These are phyloP conservation scores for Phyllosticta citribraziliensis DNA, from an alignment of 2,329 filamentous ascomycete genomes.

Conservation along the genomic window DNA sequence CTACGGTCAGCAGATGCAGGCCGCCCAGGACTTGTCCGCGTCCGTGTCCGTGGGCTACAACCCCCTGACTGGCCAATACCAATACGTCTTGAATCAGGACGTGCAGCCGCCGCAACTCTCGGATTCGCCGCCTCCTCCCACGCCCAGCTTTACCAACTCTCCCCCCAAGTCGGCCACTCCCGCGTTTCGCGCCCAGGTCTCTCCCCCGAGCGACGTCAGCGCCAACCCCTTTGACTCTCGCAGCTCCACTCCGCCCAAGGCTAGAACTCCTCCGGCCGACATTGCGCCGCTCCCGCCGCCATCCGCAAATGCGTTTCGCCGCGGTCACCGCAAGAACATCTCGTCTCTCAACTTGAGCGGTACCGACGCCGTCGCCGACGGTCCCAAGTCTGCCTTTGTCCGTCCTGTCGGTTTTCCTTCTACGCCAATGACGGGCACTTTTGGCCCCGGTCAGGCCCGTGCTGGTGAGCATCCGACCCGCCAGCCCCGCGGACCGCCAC, in stretches of 20 bases:
- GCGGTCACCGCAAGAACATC: constrained; percentile 77
- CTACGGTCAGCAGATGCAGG: constrained; percentile 58
- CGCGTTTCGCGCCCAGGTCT: constrained; percentile 69
- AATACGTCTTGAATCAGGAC: constrained; percentile 61
- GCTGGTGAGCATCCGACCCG: constrained; percentile 90
- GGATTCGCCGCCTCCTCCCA: constrained; percentile 41
- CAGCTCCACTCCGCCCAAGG: constrained; percentile 54
- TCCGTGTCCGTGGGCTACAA: constrained; percentile 79
- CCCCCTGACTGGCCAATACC: constrained; percentile 73
- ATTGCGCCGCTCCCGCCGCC: constrained; percentile 71
- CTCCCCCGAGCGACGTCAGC: constrained; percentile 58
- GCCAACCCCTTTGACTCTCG: constrained; percentile 44
- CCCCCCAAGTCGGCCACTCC: constrained; percentile 34
- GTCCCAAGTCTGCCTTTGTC: constrained; percentile 59
- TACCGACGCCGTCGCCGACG: constrained; percentile 46
- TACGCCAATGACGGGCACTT: constrained; percentile 72
- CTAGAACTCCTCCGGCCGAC: constrained; percentile 59
- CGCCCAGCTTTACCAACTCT: constrained; percentile 26
- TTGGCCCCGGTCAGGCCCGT: constrained; percentile 85
- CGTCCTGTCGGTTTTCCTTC: constrained; percentile 56
- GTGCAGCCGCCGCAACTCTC: constrained; percentile 24
- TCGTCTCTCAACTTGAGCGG: constrained; percentile 57
- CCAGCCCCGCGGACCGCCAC: constrained; percentile 85
- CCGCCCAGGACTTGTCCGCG: constrained; percentile 55
- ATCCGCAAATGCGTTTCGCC: constrained; percentile 84